Conservation (phyloP, 768 basidiomycete species). For the Astraeus odoratus region DNA sequence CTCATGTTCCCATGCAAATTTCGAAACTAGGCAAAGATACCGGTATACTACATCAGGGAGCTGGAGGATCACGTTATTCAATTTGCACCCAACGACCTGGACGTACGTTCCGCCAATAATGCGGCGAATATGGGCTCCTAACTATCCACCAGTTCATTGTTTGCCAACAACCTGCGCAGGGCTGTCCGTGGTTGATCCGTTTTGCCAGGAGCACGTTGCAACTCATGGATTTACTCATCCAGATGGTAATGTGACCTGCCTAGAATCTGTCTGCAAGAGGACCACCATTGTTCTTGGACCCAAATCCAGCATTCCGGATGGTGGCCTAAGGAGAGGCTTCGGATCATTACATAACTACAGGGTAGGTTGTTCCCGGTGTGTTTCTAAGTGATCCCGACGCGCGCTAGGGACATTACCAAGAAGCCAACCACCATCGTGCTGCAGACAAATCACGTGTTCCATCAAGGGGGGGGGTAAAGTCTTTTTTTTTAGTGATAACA, state of each 20-base stretch:
- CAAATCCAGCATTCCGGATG: slow-evolving; percentile 28
- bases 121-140: slow-evolving; percentile 31
- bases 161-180: background rate
- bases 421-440: background rate
- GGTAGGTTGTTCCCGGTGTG: slow-evolving; percentile 24
- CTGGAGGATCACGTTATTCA: background rate
- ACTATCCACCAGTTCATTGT: background rate
- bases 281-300: slow-evolving; percentile 27
- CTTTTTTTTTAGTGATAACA: too few relatives aligned
- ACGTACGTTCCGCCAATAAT: background rate
- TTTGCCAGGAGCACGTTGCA: background rate
- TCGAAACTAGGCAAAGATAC: background rate
- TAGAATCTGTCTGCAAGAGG: slow-evolving; percentile 39
- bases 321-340: slow-evolving; percentile 37
- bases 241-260: slow-evolving; percentile 40
- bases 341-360: slow-evolving; percentile 42
- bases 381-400: slow-evolving; percentile 2
- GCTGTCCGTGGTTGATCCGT: background rate
- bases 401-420: background rate
- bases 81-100: background rate
- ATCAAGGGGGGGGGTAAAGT: too few relatives aligned
- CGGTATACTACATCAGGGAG: background rate
- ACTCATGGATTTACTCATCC: slow-evolving; percentile 1
- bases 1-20: background rate
- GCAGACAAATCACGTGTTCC: too few relatives aligned